Evolutionary conservation across 352 stramenopile genomes (phyloP).

Genomic region (Pythium volutum): DNA sequence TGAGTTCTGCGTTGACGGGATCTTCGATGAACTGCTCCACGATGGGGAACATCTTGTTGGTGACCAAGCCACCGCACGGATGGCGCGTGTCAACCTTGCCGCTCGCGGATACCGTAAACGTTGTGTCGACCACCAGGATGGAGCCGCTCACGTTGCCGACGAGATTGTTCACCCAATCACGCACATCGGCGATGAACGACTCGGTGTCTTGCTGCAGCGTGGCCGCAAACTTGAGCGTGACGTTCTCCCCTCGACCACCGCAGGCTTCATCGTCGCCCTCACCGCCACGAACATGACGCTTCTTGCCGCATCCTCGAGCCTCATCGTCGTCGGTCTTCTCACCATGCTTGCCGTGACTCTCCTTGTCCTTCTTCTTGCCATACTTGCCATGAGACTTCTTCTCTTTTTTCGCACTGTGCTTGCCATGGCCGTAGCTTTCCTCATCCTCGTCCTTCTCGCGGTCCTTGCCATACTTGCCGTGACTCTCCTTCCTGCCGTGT

Average conservation of each 20-base stretch:
- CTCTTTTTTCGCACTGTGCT: constrained; percentile 10
- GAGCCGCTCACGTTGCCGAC: constrained; percentile 10
- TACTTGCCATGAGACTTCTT: neutral
- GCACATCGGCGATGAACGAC: constrained; percentile 17
- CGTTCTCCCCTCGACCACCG: neutral
- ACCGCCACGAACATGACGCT: neutral
- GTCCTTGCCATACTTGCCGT: neutral
- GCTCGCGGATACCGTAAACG: constrained; percentile 25
- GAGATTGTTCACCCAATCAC: constrained; percentile 7
- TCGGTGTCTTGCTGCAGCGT: constrained; percentile 22
- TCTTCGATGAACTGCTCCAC: constrained; percentile 24
- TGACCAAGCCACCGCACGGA: constrained; percentile 25
- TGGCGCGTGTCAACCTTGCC: constrained; percentile 13
- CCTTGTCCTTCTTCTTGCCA: neutral
- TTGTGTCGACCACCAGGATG: constrained; percentile 10
- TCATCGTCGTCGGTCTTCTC: neutral
- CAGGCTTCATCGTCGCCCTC: neutral
- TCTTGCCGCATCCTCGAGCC: neutral
- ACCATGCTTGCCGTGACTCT: neutral
- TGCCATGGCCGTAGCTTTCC: neutral
- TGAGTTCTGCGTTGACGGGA: constrained; percentile 21
- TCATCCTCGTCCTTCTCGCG: neutral
- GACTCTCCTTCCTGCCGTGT: neutral
- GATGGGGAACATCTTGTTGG: constrained; percentile 25
- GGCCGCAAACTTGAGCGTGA: constrained; percentile 3